Evolutionary conservation across 2,329 filamentous ascomycete species (phyloP), one percentile per base, ranked within the genome.

Genomic region (Neoscytalidium dimidiatum): DNA sequence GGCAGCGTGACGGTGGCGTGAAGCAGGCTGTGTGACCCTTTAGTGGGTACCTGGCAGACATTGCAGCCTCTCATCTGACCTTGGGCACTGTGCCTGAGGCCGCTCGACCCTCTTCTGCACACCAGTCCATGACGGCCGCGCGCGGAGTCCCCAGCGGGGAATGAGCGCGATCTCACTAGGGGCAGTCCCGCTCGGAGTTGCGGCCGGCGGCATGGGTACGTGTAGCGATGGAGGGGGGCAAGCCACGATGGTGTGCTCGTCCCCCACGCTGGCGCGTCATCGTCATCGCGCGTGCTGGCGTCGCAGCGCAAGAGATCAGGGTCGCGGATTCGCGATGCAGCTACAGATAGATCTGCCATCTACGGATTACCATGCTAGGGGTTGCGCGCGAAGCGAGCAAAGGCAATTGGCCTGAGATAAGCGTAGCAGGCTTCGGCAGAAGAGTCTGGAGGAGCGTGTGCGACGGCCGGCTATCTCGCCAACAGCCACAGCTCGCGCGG

Each of bases 1-100:
- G 49, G 31, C 35, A 60, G 41, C 56, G 56, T 60, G 56, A 60
- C 26, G 56, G 56, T 60, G 56, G 56, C 56, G 56, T 60, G 53
- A 58, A 58, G 53, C 26, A 43, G 53, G 35, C 26, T 43, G 41
- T 33, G 56, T 46, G 56, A 60, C 56, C 13, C 38, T 31, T n/a
- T 33, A 41, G 56, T 60, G 56, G 56, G 56, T 60, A 60, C 56
- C 56, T 60, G 56, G 56, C 56, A 60, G 38, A 8, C 38, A 17
- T 58, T 9, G 53, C 53, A 58, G 53, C 53, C 53, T 43, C 35
- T 43, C 56, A 46, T 60, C 53, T 57, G 53, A 44, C 53, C 53
- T 57, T 35, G 53, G n/a, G 53, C 35, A 21, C 38, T 4, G 38
- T 46, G 26, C 41, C 41, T 60, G 28, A 58, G 53, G 53, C 38